Evolutionary conservation across 345 rosid species (phyloP).

Genomic region (Pugionium cornutum): DNA sequence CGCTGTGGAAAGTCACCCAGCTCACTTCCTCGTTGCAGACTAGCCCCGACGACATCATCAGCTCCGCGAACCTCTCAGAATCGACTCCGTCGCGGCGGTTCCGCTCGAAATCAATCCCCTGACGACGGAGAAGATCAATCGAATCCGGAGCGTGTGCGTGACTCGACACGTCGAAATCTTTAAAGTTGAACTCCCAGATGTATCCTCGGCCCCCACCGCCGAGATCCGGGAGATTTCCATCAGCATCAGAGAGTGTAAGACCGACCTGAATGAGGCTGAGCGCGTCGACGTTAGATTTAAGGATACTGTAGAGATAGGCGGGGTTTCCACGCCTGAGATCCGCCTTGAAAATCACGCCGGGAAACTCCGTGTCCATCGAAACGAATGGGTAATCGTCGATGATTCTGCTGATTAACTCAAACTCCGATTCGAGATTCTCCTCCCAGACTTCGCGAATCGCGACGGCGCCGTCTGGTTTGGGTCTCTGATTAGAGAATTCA

Average conservation of each 20-base stretch:
- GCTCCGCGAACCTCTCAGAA: no score
- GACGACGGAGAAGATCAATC: no score
- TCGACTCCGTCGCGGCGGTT: no score
- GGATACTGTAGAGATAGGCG: constrained; percentile 54
- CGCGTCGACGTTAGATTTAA: constrained; percentile 83
- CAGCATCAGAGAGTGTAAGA: constrained; percentile 65
- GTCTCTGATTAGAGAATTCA: constrained; percentile 8
- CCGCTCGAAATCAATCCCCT: no score
- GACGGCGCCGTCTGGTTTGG: constrained; percentile 30
- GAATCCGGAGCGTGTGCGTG: no score
- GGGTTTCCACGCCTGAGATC: constrained; percentile 43
- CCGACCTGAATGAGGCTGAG: constrained; percentile 81
- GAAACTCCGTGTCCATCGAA: constrained; percentile 95
- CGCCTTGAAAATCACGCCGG: constrained; percentile 55
- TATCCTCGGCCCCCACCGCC: constrained; percentile 7
- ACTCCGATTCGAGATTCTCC: constrained; percentile 64
- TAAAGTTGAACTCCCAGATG: no score
- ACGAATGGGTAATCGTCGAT: constrained; percentile 62
- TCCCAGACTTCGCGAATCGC: constrained; percentile 78
- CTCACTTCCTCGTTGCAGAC: no score
- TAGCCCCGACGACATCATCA: no score
- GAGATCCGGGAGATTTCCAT: constrained; percentile 59
- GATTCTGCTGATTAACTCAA: constrained; percentile 53
- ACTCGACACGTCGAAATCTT: no score
- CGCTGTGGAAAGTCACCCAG: no score